A percentile compares a stretch with the other conserved stretches of the same genome.
phyloP scores from a whole-genome alignment of 2,329 filamentous ascomycete genomes.

The Xylariaceae sp. region DNA sequence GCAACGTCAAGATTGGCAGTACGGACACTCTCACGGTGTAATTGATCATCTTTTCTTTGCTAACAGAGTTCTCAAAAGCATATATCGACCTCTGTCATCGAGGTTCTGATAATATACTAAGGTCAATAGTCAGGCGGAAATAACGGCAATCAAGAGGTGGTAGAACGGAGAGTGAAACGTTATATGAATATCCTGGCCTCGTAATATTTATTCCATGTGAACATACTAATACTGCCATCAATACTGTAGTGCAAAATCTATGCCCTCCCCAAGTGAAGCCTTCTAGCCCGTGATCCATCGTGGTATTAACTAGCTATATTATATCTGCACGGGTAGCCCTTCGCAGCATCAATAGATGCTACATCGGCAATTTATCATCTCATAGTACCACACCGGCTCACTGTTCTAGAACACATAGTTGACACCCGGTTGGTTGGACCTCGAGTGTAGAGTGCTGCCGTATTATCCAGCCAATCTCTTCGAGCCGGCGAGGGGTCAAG shows the following conservation, averaged over 20 bases:
- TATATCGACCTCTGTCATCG: no score
- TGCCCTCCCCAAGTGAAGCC: neutral
- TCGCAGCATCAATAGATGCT: neutral
- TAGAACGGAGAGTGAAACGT: no score
- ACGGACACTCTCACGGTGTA: no score
- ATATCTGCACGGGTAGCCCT: neutral
- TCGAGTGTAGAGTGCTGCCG: neutral
- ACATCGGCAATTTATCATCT: conserved; percentile 8
- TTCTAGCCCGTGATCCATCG: neutral
- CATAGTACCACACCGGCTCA: neutral
- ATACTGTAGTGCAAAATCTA: neutral
- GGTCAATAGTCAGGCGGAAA: no score
- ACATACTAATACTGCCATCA: neutral
- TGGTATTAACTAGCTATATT: neutral
- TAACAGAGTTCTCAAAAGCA: no score
- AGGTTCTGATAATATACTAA: no score
- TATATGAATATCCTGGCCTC: neutral
- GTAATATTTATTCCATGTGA: neutral
- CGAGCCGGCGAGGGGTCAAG: neutral
- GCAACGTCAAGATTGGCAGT: no score
- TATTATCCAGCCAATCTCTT: conserved; percentile 26
- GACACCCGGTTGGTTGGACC: neutral
- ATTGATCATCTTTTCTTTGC: no score
- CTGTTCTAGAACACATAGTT: conserved; percentile 6
- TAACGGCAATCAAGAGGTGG: no score